Percentiles rank a stretch among this genome's conserved stretches.
Conservation (phyloP, 208 protist species). For the Leishmania lainsoni region DNA sequence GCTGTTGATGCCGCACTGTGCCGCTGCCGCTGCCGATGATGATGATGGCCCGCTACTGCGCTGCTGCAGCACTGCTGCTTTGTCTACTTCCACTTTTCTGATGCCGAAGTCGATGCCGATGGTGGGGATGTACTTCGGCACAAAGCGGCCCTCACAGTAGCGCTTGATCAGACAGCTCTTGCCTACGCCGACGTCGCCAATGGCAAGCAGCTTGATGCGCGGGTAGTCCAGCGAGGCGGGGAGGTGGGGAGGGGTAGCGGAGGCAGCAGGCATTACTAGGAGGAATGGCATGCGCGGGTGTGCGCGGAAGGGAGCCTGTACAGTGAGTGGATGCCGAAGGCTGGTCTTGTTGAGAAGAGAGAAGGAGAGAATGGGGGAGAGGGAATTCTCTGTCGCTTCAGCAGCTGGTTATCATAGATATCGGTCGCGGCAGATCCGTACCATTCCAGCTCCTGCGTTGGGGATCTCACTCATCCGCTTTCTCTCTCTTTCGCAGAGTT, state of each 20-base stretch:
- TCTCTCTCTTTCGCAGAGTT: constrained; percentile 9
- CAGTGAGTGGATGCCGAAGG: background rate
- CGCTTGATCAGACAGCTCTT: constrained; percentile 97
- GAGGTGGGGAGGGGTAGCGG: constrained; percentile 7
- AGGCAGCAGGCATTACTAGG: background rate
- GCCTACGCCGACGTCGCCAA: constrained; percentile 89
- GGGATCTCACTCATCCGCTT: background rate
- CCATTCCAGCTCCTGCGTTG: too few species aligned
- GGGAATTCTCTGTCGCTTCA: background rate
- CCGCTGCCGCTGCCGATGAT: background rate
- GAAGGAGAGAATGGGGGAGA: background rate
- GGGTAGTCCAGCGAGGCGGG: constrained; percentile 42
- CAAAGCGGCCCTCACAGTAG: constrained; percentile 96
- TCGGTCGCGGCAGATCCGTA: background rate
- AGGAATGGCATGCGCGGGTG: background rate
- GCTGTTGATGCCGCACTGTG: background rate
- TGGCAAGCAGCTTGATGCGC: constrained; percentile 90
- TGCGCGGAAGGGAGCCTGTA: background rate
- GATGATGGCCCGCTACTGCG: background rate
- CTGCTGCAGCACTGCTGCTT: constrained; percentile 15
- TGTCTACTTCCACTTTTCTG: constrained; percentile 74
- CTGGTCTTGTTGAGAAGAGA: background rate
- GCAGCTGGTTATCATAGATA: background rate
- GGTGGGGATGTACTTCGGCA: constrained; percentile 96
- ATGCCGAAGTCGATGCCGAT: constrained; percentile 98